phyloP scores from a whole-genome alignment of 257 asterid genomes.

The Solanum infundibuliforme region DNA sequence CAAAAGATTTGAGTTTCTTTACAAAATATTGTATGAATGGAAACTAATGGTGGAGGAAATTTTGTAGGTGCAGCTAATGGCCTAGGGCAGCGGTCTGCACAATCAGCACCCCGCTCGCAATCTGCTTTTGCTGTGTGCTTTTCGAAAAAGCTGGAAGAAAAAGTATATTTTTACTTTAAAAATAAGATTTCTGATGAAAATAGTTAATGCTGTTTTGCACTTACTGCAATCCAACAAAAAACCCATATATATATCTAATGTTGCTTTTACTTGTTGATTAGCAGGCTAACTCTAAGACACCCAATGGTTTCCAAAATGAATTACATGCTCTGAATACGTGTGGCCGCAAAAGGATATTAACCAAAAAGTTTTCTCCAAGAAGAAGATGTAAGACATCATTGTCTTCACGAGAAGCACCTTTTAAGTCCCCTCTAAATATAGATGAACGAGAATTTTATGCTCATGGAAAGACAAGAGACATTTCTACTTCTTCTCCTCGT shows the following conservation, averaged over 20 bases:
- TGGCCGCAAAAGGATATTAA: conserved; percentile 15
- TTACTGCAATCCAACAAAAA: neutral
- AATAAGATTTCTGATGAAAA: neutral
- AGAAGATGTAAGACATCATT: conserved; percentile 14
- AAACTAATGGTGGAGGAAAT: neutral
- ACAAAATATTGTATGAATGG: neutral
- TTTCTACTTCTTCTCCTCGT: conserved; percentile 17
- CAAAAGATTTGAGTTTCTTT: neutral
- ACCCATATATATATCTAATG: neutral
- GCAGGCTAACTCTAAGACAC: conserved; percentile 25
- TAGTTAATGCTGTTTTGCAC: neutral
- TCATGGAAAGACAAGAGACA: conserved; percentile 19
- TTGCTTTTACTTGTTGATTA: conserved; percentile 12
- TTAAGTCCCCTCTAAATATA: conserved; percentile 27
- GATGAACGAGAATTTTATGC: conserved; percentile 15
- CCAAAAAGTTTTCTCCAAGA: conserved; percentile 7
- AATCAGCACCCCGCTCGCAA: conserved; percentile 12
- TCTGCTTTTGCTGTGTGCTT: conserved; percentile 28
- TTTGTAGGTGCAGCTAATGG: conserved; percentile 32
- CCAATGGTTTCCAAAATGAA: conserved; percentile 30
- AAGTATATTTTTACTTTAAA: conserved; percentile 2
- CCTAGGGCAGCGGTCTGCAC: conserved; percentile 20
- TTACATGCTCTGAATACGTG: conserved; percentile 21
- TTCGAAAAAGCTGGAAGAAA: conserved; percentile 25
- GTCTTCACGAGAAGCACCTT: conserved; percentile 38